phyloP scores from a whole-genome alignment of 352 stramenopile species.

The Globisporangium cylindrosporum region DNA sequence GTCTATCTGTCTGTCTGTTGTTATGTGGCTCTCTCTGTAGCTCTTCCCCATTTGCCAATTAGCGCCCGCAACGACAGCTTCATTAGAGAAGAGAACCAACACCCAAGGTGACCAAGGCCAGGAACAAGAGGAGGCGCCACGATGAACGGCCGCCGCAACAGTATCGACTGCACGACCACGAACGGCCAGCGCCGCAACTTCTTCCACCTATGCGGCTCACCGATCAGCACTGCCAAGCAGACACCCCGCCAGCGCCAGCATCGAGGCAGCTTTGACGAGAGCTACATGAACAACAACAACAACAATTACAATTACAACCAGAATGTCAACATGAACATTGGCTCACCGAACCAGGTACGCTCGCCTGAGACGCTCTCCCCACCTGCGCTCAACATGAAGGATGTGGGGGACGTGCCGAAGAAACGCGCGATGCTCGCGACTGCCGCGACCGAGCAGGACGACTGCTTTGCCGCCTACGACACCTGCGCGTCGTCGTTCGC shows the following conservation, averaged over 20 bases:
- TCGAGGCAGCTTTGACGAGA: conserved; percentile 23
- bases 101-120: neutral
- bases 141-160: conserved; percentile 2
- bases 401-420: conserved; percentile 20
- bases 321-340: conserved; percentile 10
- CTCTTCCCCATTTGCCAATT: conserved; percentile 4
- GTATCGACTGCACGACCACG: conserved; percentile 4
- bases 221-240: conserved; percentile 64
- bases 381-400: conserved; percentile 32
- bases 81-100: neutral
- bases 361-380: conserved; percentile 27
- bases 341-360: conserved; percentile 30
- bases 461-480: conserved; percentile 29
- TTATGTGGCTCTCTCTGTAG: neutral
- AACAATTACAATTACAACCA: neutral
- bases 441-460: conserved; percentile 24
- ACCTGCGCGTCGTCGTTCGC: conserved; percentile 17
- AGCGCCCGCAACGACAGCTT: neutral
- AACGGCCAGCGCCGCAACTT: conserved; percentile 34
- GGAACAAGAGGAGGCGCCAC: neutral
- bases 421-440: conserved; percentile 14
- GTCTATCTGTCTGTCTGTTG: neutral
- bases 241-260: conserved; percentile 24
- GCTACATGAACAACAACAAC: neutral
- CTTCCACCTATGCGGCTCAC: conserved; percentile 75